Evolutionary conservation across 495 filamentous ascomycete genomes (phyloP).

Genomic region (Aspergillus steynii): DNA sequence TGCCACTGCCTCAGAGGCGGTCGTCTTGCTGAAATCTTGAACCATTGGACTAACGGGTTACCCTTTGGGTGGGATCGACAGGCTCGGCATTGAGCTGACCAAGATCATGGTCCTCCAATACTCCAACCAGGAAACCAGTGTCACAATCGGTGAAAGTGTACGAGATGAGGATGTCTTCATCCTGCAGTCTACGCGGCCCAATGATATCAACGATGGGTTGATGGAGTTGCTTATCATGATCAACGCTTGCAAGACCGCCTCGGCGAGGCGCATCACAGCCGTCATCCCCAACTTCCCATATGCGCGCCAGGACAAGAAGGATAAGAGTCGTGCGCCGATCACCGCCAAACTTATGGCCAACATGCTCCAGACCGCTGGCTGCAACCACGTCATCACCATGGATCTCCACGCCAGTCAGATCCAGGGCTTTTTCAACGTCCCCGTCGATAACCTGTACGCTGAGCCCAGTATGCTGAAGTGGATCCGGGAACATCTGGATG

Average conservation of each 20-base stretch:
- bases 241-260: constrained; percentile 96
- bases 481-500: constrained; percentile 83
- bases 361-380: constrained; percentile 94
- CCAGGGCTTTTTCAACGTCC: constrained; percentile 95
- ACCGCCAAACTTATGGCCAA: constrained; percentile 94
- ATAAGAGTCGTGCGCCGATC: constrained; percentile 84
- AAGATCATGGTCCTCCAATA: constrained; percentile 94
- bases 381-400: constrained; percentile 87
- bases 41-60: constrained; percentile 16
- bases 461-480: constrained; percentile 90
- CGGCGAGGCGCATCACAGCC: constrained; percentile 88
- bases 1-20: constrained; percentile 3
- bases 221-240: constrained; percentile 99
- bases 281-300: constrained; percentile 97
- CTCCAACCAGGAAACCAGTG: constrained; percentile 96
- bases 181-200: constrained; percentile 89
- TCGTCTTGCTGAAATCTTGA: background rate
- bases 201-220: constrained; percentile 96
- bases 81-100: constrained; percentile 89
- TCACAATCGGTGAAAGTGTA: constrained; percentile 95
- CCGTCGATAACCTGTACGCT: constrained; percentile 95
- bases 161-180: constrained; percentile 99
- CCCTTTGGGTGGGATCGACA: constrained; percentile 29
- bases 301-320: constrained; percentile 99
- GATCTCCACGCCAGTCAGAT: constrained; percentile 67